These are phyloP conservation scores for Myxozyma melibiosi DNA, from an alignment of 805 yeast species.

Conservation along the genomic window DNA sequence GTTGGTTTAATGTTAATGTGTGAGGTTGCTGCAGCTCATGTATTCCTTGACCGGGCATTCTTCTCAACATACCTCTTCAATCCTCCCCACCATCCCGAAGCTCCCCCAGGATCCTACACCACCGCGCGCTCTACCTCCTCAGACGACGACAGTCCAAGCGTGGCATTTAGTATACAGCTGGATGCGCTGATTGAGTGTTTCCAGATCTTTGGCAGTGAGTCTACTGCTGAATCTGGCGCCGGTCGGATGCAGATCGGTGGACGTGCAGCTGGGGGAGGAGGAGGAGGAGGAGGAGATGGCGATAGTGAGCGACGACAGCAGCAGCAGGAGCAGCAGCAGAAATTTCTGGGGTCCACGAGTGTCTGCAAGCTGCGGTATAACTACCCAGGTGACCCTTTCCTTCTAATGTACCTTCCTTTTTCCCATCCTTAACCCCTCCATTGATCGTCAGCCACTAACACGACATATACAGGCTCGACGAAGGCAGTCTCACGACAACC, in stretches of 20 bases:
- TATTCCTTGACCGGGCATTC: conserved; percentile 17
- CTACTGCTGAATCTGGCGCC: not conserved
- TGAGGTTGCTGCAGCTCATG: conserved; percentile 24
- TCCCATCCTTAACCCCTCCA: not conserved
- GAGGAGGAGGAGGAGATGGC: not conserved
- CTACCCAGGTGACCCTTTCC: conserved; percentile 20
- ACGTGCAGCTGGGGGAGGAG: no score
- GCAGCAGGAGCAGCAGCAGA: not conserved
- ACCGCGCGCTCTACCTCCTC: not conserved
- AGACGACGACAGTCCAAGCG: not conserved
- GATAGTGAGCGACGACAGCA: not conserved
- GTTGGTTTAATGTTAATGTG: not conserved
- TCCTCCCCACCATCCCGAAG: conserved; percentile 1
- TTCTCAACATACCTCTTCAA: conserved; percentile 22
- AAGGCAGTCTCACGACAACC: conserved; percentile 31
- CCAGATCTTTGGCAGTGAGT: conserved; percentile 26
- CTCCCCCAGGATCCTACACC: not conserved
- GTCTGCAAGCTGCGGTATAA: conserved; percentile 30
- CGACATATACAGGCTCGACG: conserved; percentile 22
- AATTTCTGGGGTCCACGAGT: conserved; percentile 15
- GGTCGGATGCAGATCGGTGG: no score
- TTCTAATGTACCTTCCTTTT: conserved; percentile 20
- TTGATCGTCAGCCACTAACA: not conserved
- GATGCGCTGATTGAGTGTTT: conserved; percentile 26
- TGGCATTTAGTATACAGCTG: conserved; percentile 19